Base-by-base conservation (phyloP, 2,329 filamentous ascomycete species). In the Epichloe elymi region DNA sequence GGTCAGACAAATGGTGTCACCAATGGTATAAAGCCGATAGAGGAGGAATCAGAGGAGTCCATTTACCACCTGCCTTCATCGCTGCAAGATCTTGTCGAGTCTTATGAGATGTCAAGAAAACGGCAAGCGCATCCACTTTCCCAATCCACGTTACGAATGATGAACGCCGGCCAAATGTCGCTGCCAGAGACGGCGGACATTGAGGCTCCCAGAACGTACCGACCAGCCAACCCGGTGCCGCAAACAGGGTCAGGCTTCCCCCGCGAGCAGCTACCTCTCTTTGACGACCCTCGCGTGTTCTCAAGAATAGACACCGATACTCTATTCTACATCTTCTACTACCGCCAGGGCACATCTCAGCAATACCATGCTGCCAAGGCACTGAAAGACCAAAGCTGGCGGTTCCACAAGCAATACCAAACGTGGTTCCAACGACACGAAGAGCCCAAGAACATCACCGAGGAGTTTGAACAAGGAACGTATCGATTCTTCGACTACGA, bases 401-500 rank as follows among this genome's bases (percentile, higher is more conserved):
- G 93, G 51, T 98, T 98, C 67, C 93, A 98, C 72, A 98, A 98
- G 74, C 93, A 97, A 68, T 98, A 98, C 65, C 93, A 95, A 68
- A 98, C 93, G 1, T 98, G 93, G 93, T 98, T 98, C 64, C 93
- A 98, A 69, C 80, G 93, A 48, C 93, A 98, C 59, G 93, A 98
- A 65, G 93, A 98, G 72, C 93, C 93, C 17, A 98, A 98, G 75
- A 90, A 83, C 60, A 98, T 98, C 63, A 97, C 93, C 0, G 93
- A 98, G 68, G 93, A 98, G 70, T 97, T 88, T 64, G 93, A 98
- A 71, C 93, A 98, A 70, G 93, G 93, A 56, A 98, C 93, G 23
- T 98, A 98, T 73, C 84, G 93, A 48, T 98, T 98, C 75, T 98
- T 98, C 68, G 93, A 98, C 70, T 98, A 98, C 65, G 93, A 98